Conservation (phyloP, 2,329 filamentous ascomycete species). For the Pyrenophora teres region DNA sequence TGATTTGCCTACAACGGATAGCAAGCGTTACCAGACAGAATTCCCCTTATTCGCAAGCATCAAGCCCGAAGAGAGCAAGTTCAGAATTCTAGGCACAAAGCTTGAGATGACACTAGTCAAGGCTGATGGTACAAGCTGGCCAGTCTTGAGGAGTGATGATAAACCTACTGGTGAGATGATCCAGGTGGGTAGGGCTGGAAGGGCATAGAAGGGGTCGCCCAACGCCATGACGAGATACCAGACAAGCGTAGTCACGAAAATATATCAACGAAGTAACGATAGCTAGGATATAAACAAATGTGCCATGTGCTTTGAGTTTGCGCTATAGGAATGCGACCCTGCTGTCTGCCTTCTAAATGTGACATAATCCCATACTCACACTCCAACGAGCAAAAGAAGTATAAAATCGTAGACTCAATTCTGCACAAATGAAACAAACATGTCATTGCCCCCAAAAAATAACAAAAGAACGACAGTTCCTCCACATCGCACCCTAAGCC, state of each 20-base stretch:
- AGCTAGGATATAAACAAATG: no score
- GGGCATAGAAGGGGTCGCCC: constrained; percentile 22
- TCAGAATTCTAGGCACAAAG: constrained; percentile 86
- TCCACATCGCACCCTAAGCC: no score
- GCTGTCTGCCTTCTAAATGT: no score
- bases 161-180: constrained; percentile 77
- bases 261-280: no score
- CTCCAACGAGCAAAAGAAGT: no score
- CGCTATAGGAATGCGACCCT: no score
- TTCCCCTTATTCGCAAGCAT: constrained; percentile 79
- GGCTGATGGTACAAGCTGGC: constrained; percentile 80
- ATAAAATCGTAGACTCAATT: no score
- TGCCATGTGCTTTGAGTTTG: no score
- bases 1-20: constrained; percentile 83
- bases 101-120: constrained; percentile 77
- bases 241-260: neutral
- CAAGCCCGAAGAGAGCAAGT: constrained; percentile 73
- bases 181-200: constrained; percentile 79
- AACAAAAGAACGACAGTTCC: no score
- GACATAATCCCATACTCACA: no score
- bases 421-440: no score
- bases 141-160: constrained; percentile 81
- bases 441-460: no score
- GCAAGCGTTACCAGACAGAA: constrained; percentile 76
- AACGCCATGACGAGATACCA: constrained; percentile 1